Percentiles rank a stretch among this genome's conserved stretches.
Evolutionary conservation across 1,284 basidiomycete genomes (phyloP).

Genomic region (Boletellus deceptivus): DNA sequence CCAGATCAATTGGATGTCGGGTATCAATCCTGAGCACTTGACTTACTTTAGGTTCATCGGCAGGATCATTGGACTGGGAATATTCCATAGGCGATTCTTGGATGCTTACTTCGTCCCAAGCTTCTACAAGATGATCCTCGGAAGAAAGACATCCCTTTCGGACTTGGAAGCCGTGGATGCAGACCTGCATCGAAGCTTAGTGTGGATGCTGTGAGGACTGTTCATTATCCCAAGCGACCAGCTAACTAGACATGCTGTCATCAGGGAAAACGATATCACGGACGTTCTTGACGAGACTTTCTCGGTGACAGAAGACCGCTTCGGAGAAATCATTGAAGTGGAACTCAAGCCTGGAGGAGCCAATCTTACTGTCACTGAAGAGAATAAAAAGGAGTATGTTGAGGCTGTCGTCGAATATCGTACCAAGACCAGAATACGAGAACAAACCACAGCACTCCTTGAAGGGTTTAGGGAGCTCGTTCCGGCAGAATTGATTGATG

Average conservation of each 20-base stretch:
- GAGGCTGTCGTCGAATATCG: slow-evolving; percentile 93
- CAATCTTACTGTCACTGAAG: slow-evolving; percentile 87
- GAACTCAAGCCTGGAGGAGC: slow-evolving; percentile 89
- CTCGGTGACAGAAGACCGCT: slow-evolving; percentile 92
- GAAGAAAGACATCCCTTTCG: slow-evolving; percentile 81
- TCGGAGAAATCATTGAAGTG: slow-evolving; percentile 93
- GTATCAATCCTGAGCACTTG: slow-evolving; percentile 97
- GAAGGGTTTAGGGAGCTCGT: slow-evolving; percentile 94
- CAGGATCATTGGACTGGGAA: slow-evolving; percentile 88
- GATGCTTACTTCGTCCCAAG: slow-evolving; percentile 99
- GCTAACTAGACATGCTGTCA: slow-evolving; percentile 7
- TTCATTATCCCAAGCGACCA: background rate
- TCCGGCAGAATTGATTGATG: slow-evolving; percentile 91
- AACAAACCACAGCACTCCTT: slow-evolving; percentile 97
- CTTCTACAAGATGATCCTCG: slow-evolving; percentile 99
- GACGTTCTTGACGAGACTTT: slow-evolving; percentile 96
- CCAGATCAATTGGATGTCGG: slow-evolving; percentile 96
- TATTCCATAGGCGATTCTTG: slow-evolving; percentile 98
- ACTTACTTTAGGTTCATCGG: slow-evolving; percentile 99
- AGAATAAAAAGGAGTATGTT: slow-evolving; percentile 99
- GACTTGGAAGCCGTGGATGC: slow-evolving; percentile 92
- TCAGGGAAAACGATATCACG: slow-evolving; percentile 92
- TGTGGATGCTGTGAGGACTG: slow-evolving; percentile 90
- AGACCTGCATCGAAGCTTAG: slow-evolving; percentile 86
- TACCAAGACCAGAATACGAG: slow-evolving; percentile 89